A percentile compares a stretch with the other conserved stretches of the same genome.
Conservation (phyloP, 441 rosid genomes). For the Adansonia gregorii region DNA sequence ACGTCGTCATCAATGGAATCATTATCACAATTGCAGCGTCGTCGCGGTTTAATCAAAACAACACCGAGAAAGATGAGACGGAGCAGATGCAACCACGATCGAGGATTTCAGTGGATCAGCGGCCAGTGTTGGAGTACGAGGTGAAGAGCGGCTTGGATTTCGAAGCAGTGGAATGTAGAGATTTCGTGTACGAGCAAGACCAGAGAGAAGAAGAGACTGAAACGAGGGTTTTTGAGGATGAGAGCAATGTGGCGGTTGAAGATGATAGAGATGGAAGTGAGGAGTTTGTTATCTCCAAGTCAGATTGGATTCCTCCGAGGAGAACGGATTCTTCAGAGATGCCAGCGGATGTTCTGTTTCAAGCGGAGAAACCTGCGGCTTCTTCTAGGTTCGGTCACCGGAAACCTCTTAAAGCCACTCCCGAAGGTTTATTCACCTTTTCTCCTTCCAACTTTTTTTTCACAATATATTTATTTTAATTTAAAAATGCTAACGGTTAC, state of each 20-base stretch:
- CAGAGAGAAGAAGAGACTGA: slow-evolving; percentile 26
- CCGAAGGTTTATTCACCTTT: slow-evolving; percentile 57
- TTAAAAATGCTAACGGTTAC: background rate
- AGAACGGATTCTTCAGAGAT: slow-evolving; percentile 41
- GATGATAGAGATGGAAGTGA: slow-evolving; percentile 27
- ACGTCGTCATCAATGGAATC: slow-evolving; percentile 67
- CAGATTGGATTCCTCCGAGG: slow-evolving; percentile 41
- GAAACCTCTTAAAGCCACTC: slow-evolving; percentile 52
- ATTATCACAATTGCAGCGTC: slow-evolving; percentile 71
- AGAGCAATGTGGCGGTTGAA: slow-evolving; percentile 40
- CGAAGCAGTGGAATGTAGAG: background rate
- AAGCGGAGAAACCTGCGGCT: slow-evolving; percentile 54
- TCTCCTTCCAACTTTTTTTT: background rate
- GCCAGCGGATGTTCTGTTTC: slow-evolving; percentile 38
- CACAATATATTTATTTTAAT: background rate
- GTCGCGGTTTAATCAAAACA: slow-evolving; percentile 43
- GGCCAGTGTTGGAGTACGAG: slow-evolving; percentile 30
- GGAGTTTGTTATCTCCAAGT: slow-evolving; percentile 42
- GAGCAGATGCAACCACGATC: slow-evolving; percentile 17
- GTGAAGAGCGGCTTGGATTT: slow-evolving; percentile 16
- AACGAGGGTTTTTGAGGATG: slow-evolving; percentile 31
- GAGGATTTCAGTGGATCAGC: slow-evolving; percentile 24
- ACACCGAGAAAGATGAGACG: slow-evolving; percentile 34
- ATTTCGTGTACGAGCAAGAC: slow-evolving; percentile 24
- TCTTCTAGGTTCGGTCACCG: slow-evolving; percentile 59